Base-by-base conservation (phyloP, 495 filamentous ascomycete genomes). In the Chaetomidium leptoderma region DNA sequence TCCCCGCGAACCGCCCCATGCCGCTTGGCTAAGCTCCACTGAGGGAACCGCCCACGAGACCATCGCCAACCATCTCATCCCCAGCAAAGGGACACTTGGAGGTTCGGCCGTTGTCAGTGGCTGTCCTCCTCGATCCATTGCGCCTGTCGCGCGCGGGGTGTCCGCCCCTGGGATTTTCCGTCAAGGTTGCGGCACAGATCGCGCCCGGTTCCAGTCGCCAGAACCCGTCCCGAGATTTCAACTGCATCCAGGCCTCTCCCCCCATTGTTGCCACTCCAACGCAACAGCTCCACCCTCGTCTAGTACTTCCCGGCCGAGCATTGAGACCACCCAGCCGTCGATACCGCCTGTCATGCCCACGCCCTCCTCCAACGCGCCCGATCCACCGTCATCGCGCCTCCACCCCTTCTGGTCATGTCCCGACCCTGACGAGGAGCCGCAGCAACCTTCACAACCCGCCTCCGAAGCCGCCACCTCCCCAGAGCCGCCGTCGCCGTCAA, bases 351-450 rank as follows among this genome's bases (percentile, higher is more conserved):
- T 7, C 59, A 83, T 83, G 80, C 80, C 80, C 61, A 80, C 77
- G 36, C 77, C 78, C 17, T 78, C 78, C 9, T 75, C 68, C 58
- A 71, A 72, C 65, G 57, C 64, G 49, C 67, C 71, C 29, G 69
- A 70, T 35, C 69, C 72, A 24, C 65, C 68, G 13, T 70, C 73
- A 44, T 70, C 75, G 53, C 70, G 70, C 32, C 61, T 67, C 14
- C 71, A 70, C 49, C 65, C 70, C 52, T 76, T 73, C 42, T 73
- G 70, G 62, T 73, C 69, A 68, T 79, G 76, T 61, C 75, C 75
- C 49, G 75, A 78, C n/a, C 58, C 63, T 50, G 67, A 72, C 17
- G 68, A 71, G 35, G 16, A 19, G 7, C 58, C 47, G 13, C 54
- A 48, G 14, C 27, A 37, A 30, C 49, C 50, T 36, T 33, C 50